Evolutionary conservation across 371 early-diverging fungal genomes (phyloP).

Genomic region (Mucor irregularis): DNA sequence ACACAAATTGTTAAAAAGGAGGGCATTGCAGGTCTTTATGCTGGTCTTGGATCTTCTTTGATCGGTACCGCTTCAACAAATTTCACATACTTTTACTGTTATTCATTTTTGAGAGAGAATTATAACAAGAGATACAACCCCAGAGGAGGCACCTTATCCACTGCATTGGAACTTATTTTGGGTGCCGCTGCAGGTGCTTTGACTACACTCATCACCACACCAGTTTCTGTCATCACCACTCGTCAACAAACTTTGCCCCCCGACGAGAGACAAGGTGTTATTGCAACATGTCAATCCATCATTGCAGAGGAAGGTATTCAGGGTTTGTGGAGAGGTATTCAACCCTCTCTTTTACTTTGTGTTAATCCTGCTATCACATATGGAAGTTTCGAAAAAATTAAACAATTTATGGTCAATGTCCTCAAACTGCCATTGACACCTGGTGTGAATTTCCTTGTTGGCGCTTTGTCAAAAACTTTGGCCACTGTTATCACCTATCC

Average conservation of each 20-base stretch:
- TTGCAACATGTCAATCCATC: conserved; percentile 69
- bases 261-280: conserved; percentile 54
- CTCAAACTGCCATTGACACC: conserved; percentile 60
- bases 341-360: conserved; percentile 89
- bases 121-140: conserved; percentile 48
- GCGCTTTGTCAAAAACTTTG: conserved; percentile 90
- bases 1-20: conserved; percentile 78
- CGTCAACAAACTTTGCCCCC: conserved; percentile 72
- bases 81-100: conserved; percentile 96
- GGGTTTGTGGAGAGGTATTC: conserved; percentile 89
- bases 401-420: conserved; percentile 56
- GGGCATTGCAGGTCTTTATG: conserved; percentile 90
- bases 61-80: conserved; percentile 87
- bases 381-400: conserved; percentile 91
- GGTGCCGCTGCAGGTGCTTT: conserved; percentile 93
- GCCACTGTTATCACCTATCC: conserved; percentile 90
- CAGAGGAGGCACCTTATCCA: conserved; percentile 45
- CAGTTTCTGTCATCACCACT: conserved; percentile 86
- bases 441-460: conserved; percentile 83
- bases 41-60: conserved; percentile 87
- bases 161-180: conserved; percentile 79
- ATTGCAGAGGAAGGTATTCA: conserved; percentile 79
- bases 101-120: conserved; percentile 71
- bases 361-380: conserved; percentile 97
- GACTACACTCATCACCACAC: conserved; percentile 90